phyloP scores from a whole-genome alignment of 495 filamentous ascomycete genomes.

The Talaromyces stipitatus region DNA sequence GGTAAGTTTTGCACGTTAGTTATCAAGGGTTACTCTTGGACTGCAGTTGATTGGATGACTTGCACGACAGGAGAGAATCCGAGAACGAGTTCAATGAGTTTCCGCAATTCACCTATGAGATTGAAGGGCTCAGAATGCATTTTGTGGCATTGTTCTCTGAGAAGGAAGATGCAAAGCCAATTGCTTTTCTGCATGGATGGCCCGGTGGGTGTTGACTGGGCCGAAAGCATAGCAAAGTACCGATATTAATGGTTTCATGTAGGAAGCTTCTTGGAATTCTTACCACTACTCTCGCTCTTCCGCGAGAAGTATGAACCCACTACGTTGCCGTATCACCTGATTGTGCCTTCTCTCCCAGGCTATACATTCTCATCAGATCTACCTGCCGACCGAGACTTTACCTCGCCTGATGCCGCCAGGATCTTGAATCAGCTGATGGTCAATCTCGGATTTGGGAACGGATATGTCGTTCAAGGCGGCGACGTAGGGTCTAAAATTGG shows the following conservation, averaged over 20 bases:
- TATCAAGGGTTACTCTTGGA: neutral
- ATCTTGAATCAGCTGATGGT: conserved; percentile 48
- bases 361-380: conserved; percentile 40
- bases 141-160: conserved; percentile 57
- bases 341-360: conserved; percentile 50
- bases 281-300: conserved; percentile 28
- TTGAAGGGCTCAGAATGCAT: conserved; percentile 48
- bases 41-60: neutral
- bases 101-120: conserved; percentile 49
- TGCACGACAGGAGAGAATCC: conserved; percentile 30
- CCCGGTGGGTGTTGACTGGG: conserved; percentile 31
- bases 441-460: conserved; percentile 41
- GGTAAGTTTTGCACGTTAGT: conserved; percentile 18
- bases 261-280: conserved; percentile 52
- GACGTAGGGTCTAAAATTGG: conserved; percentile 47
- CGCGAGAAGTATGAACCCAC: conserved; percentile 38
- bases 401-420: conserved; percentile 22
- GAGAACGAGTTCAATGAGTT: conserved; percentile 55
- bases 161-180: conserved; percentile 50
- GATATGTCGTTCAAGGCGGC: conserved; percentile 52
- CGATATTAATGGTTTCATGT: conserved; percentile 1
- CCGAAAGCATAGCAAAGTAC: neutral
- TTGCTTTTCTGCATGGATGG: conserved; percentile 56
- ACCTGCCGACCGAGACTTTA: conserved; percentile 31
- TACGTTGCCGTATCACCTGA: conserved; percentile 49